Conservation (phyloP, 106 monocot species). For the Vanilla planifolia region DNA sequence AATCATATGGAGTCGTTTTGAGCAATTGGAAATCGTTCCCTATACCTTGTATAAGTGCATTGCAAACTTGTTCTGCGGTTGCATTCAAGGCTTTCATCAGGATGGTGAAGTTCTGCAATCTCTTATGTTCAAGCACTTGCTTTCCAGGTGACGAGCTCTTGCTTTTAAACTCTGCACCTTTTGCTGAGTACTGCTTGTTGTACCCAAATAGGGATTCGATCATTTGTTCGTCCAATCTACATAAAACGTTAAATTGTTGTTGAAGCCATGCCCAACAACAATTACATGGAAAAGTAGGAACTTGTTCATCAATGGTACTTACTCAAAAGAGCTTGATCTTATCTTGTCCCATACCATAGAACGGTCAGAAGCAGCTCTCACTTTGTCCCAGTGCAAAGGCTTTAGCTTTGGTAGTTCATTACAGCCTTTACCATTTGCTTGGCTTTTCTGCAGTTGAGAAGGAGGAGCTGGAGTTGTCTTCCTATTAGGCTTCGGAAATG, state of each 20-base stretch:
- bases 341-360: slow-evolving; percentile 94
- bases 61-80: slow-evolving; percentile 51
- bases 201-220: slow-evolving; percentile 87
- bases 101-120: slow-evolving; percentile 85
- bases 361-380: slow-evolving; percentile 54
- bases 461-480: slow-evolving; percentile 15
- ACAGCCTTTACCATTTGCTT: slow-evolving; percentile 28
- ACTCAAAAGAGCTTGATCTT: slow-evolving; percentile 86
- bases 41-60: slow-evolving; percentile 52
- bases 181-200: slow-evolving; percentile 30
- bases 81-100: slow-evolving; percentile 85
- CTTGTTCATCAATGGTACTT: slow-evolving; percentile 8
- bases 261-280: not conserved
- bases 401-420: slow-evolving; percentile 66
- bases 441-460: slow-evolving; percentile 3
- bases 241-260: not conserved
- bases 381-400: slow-evolving; percentile 96
- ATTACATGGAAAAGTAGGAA: not conserved
- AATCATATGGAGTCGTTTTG: not conserved
- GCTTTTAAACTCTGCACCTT: slow-evolving; percentile 41
- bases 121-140: slow-evolving; percentile 76
- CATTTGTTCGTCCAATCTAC: slow-evolving; percentile 79
- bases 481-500: not conserved
- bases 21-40: not conserved
- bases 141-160: slow-evolving; percentile 55